Percentiles rank a stretch among this genome's conserved stretches.
These are phyloP conservation scores for Crithidia fasciculata DNA, from an alignment of 208 protist genomes.

Conservation along the genomic window DNA sequence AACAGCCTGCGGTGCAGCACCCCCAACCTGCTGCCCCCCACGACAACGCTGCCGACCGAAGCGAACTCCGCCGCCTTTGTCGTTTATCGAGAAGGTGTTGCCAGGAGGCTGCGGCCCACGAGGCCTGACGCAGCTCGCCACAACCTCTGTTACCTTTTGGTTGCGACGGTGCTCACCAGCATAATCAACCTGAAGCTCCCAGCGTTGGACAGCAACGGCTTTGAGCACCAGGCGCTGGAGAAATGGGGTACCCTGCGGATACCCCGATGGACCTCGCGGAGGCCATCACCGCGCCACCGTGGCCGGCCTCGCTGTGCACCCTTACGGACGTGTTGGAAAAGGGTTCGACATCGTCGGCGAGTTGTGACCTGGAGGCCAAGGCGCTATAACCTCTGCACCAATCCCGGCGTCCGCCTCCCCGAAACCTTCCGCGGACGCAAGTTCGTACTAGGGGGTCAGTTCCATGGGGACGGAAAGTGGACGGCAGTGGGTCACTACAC, in stretches of 20 bases:
- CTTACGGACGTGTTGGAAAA: not conserved
- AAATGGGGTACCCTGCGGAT: not conserved
- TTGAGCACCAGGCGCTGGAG: not conserved
- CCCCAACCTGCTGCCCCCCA: not conserved
- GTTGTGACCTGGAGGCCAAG: not conserved
- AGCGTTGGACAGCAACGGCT: not conserved
- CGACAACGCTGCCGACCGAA: not conserved
- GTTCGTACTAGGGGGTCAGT: not conserved
- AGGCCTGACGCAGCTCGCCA: not conserved
- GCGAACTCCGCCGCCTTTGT: not conserved
- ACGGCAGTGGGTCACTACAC: not conserved
- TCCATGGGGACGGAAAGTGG: not conserved
- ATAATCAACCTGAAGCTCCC: not conserved
- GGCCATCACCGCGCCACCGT: not conserved
- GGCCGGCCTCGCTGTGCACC: not conserved
- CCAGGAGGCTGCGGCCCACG: not conserved
- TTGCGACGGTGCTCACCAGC: not conserved
- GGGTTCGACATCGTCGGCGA: not conserved
- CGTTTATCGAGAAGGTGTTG: not conserved
- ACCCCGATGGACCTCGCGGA: not conserved
- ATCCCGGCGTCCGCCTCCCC: not conserved
- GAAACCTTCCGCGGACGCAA: not conserved
- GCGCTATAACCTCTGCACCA: not conserved
- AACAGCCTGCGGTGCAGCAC: not conserved
- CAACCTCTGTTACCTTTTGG: not conserved